Evolutionary conservation across 306 rosid genomes (phyloP).

Genomic region (Vigna reflexopilosa): DNA sequence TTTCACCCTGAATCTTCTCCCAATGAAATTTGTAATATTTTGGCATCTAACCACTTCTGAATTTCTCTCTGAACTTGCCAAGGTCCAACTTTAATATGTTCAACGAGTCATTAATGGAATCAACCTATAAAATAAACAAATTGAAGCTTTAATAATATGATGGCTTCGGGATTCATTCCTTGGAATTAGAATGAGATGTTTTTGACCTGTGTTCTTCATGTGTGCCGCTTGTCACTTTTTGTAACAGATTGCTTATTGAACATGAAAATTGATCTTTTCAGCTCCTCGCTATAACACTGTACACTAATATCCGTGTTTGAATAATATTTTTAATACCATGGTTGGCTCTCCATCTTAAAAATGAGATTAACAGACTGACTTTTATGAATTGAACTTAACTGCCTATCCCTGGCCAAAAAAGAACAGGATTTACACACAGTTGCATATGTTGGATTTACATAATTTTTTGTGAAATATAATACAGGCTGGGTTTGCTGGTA

Average conservation of each 20-base stretch:
- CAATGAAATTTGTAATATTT: no score
- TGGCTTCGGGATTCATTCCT: constrained; percentile 4
- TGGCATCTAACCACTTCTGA: background rate
- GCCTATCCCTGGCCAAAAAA: background rate
- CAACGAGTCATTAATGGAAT: background rate
- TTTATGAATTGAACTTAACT: constrained; percentile 12
- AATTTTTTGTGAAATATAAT: constrained; percentile 42
- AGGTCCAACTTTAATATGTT: background rate
- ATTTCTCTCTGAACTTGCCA: background rate
- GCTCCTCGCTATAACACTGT: background rate
- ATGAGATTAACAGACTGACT: background rate
- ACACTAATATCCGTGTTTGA: background rate
- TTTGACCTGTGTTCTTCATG: background rate
- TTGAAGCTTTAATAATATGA: background rate
- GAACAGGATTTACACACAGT: constrained; percentile 12
- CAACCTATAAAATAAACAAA: background rate
- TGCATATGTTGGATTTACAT: constrained; percentile 35
- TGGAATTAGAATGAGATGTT: background rate
- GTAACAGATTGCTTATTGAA: constrained; percentile 12
- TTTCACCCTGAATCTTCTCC: background rate
- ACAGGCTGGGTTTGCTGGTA: constrained; percentile 99
- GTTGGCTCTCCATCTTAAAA: constrained; percentile 12
- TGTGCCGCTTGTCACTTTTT: background rate
- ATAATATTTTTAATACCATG: constrained; percentile 1
- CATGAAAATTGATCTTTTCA: background rate